These are phyloP conservation scores for Trichosporon sp. DNA, from an alignment of 1,284 basidiomycete species.

Conservation along the genomic window DNA sequence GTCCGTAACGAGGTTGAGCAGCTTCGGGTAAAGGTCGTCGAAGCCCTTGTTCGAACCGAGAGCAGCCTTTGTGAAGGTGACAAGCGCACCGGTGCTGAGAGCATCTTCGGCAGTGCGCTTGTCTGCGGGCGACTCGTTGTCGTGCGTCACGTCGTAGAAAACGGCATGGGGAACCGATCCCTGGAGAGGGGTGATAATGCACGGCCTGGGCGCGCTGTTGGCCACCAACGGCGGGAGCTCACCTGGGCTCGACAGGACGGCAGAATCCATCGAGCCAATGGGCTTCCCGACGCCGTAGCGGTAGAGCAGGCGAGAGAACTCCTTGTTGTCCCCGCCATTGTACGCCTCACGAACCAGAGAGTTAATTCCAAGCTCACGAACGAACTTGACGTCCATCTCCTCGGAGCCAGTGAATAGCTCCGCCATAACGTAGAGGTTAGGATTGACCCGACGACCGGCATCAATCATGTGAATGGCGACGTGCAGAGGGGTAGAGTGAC, in stretches of 20 bases:
- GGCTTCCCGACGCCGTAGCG: conserved; percentile 76
- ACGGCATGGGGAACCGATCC: conserved; percentile 85
- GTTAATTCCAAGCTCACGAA: conserved; percentile 84
- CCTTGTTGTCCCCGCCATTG: conserved; percentile 81
- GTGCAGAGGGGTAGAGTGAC: conserved; percentile 91
- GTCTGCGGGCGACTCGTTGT: conserved; percentile 83
- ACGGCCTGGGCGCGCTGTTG: conserved; percentile 67
- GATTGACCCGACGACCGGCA: conserved; percentile 78
- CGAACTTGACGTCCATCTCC: conserved; percentile 86
- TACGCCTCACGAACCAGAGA: conserved; percentile 86
- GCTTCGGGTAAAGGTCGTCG: conserved; percentile 90
- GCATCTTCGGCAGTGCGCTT: conserved; percentile 90
- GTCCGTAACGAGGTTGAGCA: conserved; percentile 80
- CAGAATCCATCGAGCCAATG: conserved; percentile 81
- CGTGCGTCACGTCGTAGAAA: conserved; percentile 90
- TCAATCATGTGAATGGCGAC: conserved; percentile 92
- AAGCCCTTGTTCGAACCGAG: conserved; percentile 91
- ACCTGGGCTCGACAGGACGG: conserved; percentile 69
- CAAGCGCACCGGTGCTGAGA: conserved; percentile 81
- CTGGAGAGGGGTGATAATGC: conserved; percentile 69
- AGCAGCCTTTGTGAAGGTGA: conserved; percentile 78
- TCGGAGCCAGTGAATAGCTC: conserved; percentile 95
- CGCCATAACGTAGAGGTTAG: conserved; percentile 90
- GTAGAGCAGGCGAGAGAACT: conserved; percentile 78
- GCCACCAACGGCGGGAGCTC: conserved; percentile 68